Conservation (phyloP, 352 stramenopile genomes). For the Phytophthora parvispora region DNA sequence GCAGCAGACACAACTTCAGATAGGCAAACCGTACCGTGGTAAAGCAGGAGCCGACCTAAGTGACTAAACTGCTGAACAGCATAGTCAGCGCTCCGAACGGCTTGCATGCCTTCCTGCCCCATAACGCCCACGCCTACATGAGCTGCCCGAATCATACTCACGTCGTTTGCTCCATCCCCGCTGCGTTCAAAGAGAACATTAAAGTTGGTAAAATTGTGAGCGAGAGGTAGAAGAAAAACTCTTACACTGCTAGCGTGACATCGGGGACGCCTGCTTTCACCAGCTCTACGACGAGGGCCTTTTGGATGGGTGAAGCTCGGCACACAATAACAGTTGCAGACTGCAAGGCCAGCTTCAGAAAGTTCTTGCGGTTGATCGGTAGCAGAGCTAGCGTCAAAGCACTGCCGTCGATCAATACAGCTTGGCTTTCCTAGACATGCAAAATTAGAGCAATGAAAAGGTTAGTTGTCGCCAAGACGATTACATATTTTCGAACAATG, state of each 20-base stretch:
- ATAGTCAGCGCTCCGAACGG: slow-evolving; percentile 84
- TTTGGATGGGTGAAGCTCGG: slow-evolving; percentile 91
- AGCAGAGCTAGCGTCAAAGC: slow-evolving; percentile 71
- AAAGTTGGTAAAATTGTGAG: slow-evolving; percentile 24
- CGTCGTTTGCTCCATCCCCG: slow-evolving; percentile 99
- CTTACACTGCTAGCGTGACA: slow-evolving; percentile 95
- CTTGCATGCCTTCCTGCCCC: slow-evolving; percentile 97
- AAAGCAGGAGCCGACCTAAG: slow-evolving; percentile 74
- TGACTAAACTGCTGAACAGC: slow-evolving; percentile 88
- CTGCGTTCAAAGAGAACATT: slow-evolving; percentile 44
- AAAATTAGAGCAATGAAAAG: not conserved
- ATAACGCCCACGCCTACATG: slow-evolving; percentile 98
- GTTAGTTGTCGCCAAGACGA: not conserved
- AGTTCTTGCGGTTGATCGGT: slow-evolving; percentile 63
- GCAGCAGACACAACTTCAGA: not conserved
- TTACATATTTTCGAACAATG: not conserved
- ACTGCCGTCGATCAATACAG: slow-evolving; percentile 73
- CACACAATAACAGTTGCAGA: slow-evolving; percentile 92
- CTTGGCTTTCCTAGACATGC: slow-evolving; percentile 79
- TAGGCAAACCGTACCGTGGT: slow-evolving; percentile 54
- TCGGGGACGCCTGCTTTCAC: slow-evolving; percentile 86
- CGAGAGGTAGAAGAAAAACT: not conserved
- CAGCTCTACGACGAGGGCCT: slow-evolving; percentile 95
- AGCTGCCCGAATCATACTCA: slow-evolving; percentile 99
- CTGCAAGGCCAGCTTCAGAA: slow-evolving; percentile 73